Percentiles rank a stretch among this genome's conserved stretches.
These are phyloP conservation scores for Dichomitus squalens DNA, from an alignment of 1,284 basidiomycete genomes.

Conservation along the genomic window DNA sequence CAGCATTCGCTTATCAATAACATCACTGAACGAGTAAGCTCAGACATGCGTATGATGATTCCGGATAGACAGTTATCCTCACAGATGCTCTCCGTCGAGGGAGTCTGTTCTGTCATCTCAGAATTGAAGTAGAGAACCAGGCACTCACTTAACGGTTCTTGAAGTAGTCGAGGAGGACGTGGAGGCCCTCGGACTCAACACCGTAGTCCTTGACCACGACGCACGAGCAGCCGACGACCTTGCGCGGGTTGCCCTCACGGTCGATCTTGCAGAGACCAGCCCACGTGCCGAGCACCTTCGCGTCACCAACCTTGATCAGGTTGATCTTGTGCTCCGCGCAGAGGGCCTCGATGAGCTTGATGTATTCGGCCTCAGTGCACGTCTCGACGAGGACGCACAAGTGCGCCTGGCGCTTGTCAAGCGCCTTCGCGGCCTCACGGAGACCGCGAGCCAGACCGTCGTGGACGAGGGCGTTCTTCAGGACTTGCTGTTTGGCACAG, in stretches of 20 bases:
- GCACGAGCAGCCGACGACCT: conserved; percentile 95
- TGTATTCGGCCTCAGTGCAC: conserved; percentile 98
- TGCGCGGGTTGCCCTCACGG: conserved; percentile 97
- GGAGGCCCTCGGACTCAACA: conserved; percentile 92
- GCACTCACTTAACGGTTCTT: conserved; percentile 76
- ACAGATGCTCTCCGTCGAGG: conserved; percentile 77
- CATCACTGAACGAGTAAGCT: conserved; percentile 30
- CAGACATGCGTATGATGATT: conserved; percentile 79
- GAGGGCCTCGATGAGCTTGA: conserved; percentile 99
- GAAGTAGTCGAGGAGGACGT: conserved; percentile 97
- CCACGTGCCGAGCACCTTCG: conserved; percentile 98
- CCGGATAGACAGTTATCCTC: conserved; percentile 81
- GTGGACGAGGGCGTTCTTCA: conserved; percentile 96
- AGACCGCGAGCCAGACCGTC: conserved; percentile 98
- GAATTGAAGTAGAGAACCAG: conserved; percentile 8
- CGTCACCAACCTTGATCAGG: conserved; percentile 97
- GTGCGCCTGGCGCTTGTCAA: conserved; percentile 99
- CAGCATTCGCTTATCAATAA: neutral
- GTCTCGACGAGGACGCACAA: conserved; percentile 99
- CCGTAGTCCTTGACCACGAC: conserved; percentile 99
- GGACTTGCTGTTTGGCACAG: conserved; percentile 67
- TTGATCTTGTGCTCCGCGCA: conserved; percentile 99
- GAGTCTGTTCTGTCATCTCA: conserved; percentile 85
- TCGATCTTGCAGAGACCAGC: conserved; percentile 99
- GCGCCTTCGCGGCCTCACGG: conserved; percentile 96